Percentiles rank a stretch among this genome's conserved stretches.
Evolutionary conservation across 129 eudicot genomes (phyloP).

Genomic region (Lonicera japonica): DNA sequence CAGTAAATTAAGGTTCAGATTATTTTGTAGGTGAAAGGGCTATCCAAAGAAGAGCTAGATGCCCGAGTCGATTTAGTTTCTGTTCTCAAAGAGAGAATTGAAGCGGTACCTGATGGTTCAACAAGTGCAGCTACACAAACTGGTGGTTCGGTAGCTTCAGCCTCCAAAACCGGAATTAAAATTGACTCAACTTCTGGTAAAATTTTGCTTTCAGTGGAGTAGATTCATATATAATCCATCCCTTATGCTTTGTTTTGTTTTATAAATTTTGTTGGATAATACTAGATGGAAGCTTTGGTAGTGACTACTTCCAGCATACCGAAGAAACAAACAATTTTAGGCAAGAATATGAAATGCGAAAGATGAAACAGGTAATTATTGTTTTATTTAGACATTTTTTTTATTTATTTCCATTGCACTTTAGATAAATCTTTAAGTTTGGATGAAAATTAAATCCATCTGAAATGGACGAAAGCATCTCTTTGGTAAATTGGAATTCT

Average conservation of each 20-base stretch:
- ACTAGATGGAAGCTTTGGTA: constrained; percentile 27
- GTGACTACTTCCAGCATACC: constrained; percentile 29
- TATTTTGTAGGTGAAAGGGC: constrained; percentile 28
- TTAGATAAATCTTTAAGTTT: no score
- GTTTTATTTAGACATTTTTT: no score
- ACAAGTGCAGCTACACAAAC: constrained; percentile 16
- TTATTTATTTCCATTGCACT: no score
- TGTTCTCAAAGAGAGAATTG: constrained; percentile 36
- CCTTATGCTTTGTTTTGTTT: background rate
- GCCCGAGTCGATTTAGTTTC: constrained; percentile 37
- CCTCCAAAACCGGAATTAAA: constrained; percentile 24
- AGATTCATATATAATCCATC: background rate
- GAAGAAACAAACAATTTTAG: constrained; percentile 33
- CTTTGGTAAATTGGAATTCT: no score
- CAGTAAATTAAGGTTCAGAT: background rate
- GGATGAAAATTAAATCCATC: no score
- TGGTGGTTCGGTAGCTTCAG: constrained; percentile 28
- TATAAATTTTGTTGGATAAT: background rate
- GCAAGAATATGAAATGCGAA: constrained; percentile 49
- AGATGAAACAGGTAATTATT: constrained; percentile 29
- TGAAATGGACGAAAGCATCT: no score
- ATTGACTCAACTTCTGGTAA: constrained; percentile 20
- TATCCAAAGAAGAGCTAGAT: constrained; percentile 40
- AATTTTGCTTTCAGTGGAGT: background rate
- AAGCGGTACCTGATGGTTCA: constrained; percentile 32